phyloP scores from a whole-genome alignment of 352 stramenopile genomes.

The Pythium pyrilobum region DNA sequence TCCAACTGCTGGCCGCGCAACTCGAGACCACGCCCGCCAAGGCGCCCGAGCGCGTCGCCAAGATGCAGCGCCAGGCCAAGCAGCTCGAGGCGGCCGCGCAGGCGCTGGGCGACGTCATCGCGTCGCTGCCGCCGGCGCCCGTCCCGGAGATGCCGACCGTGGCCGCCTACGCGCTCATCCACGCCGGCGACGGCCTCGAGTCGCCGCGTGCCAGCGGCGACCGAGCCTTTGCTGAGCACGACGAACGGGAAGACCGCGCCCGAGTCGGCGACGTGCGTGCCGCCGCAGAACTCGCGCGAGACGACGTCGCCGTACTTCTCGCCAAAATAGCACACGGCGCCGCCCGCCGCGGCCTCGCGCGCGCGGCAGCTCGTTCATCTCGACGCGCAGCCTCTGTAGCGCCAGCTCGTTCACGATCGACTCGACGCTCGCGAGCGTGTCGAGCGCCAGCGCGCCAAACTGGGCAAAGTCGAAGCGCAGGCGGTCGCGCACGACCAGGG shows the following conservation, averaged over 20 bases:
- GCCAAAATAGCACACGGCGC: constrained; percentile 74
- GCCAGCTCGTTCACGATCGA: constrained; percentile 54
- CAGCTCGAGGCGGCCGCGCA: constrained; percentile 46
- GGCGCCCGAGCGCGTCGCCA: constrained; percentile 52
- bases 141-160: constrained; percentile 10
- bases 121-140: constrained; percentile 32
- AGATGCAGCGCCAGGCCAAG: constrained; percentile 71
- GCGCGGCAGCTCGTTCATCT: constrained; percentile 36
- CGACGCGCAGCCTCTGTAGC: constrained; percentile 28
- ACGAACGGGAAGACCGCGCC: constrained; percentile 62
- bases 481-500: constrained; percentile 47
- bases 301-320: constrained; percentile 82
- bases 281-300: constrained; percentile 74
- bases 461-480: constrained; percentile 83
- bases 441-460: constrained; percentile 56
- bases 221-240: constrained; percentile 68
- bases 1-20: constrained; percentile 42
- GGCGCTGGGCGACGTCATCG: constrained; percentile 46
- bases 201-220: constrained; percentile 70
- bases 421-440: constrained; percentile 58
- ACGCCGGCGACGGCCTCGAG: constrained; percentile 59
- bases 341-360: constrained; percentile 49
- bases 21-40: constrained; percentile 61
- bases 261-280: constrained; percentile 54
- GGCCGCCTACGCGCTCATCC: constrained; percentile 37